phyloP scores from a whole-genome alignment of 2,329 filamentous ascomycete genomes.

The Exophiala alcalophila region DNA sequence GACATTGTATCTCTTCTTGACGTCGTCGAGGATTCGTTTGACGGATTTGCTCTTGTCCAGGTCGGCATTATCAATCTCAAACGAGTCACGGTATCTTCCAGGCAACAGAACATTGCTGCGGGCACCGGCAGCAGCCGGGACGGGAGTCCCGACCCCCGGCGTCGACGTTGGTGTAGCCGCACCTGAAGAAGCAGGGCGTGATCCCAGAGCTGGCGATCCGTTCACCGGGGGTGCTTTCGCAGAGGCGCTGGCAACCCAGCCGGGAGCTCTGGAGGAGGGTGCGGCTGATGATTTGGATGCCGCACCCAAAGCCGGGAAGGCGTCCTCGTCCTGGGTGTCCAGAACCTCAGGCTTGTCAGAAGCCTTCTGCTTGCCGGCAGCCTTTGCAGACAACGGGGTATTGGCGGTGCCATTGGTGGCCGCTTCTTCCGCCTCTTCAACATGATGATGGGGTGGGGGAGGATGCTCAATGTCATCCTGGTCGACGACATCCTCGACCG shows the following conservation, averaged over 20 bases:
- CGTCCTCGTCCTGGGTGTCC: slow-evolving; percentile 83
- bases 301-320: slow-evolving; percentile 86
- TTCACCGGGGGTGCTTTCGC: slow-evolving; percentile 44
- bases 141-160: slow-evolving; percentile 53
- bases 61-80: slow-evolving; percentile 70
- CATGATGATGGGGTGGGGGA: slow-evolving; percentile 44
- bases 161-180: slow-evolving; percentile 63
- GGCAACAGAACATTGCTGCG: slow-evolving; percentile 53
- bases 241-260: slow-evolving; percentile 46
- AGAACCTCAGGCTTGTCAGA: slow-evolving; percentile 50
- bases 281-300: slow-evolving; percentile 65
- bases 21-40: slow-evolving; percentile 81
- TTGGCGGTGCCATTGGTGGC: slow-evolving; percentile 47
- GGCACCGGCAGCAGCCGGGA: slow-evolving; percentile 39
- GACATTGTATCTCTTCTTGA: slow-evolving; percentile 88
- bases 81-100: slow-evolving; percentile 74
- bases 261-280: slow-evolving; percentile 71
- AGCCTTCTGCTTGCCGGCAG: slow-evolving; percentile 65
- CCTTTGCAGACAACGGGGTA: slow-evolving; percentile 58
- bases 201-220: slow-evolving; percentile 53
- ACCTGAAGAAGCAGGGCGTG: slow-evolving; percentile 50
- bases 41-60: slow-evolving; percentile 75
- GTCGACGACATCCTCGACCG: slow-evolving; percentile 76
- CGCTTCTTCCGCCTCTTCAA: slow-evolving; percentile 30
- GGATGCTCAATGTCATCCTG: slow-evolving; percentile 68